Percentiles rank a stretch among this genome's conserved stretches.
These are phyloP conservation scores for Leccinum subrobustum DNA, from an alignment of 1,284 basidiomycete genomes.

Conservation along the genomic window DNA sequence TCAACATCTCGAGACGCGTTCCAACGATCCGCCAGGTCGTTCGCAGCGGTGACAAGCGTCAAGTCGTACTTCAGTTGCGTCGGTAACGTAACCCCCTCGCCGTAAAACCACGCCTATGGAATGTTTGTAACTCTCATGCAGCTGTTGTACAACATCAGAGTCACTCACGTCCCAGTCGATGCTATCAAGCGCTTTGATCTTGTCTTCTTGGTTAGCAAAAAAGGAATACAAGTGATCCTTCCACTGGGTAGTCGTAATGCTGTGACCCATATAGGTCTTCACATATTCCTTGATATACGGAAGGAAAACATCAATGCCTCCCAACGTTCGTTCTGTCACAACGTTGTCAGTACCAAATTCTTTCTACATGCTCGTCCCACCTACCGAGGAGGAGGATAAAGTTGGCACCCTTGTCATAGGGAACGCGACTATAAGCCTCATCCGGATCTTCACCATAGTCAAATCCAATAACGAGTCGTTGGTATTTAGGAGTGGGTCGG, in stretches of 20 bases:
- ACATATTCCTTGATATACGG: conserved; percentile 85
- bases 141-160: neutral
- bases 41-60: conserved; percentile 72
- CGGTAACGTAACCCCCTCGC: conserved; percentile 77
- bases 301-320: conserved; percentile 82
- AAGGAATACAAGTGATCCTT: conserved; percentile 83
- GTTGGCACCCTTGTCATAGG: conserved; percentile 33
- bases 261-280: conserved; percentile 76
- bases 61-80: conserved; percentile 84
- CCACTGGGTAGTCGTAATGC: conserved; percentile 90
- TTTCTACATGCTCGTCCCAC: neutral
- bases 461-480: conserved; percentile 83
- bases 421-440: conserved; percentile 30
- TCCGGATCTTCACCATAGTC: conserved; percentile 83
- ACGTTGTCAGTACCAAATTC: neutral
- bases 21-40: conserved; percentile 79
- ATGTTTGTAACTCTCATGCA: neutral
- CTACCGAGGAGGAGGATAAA: conserved; percentile 55
- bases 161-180: conserved; percentile 79
- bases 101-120: conserved; percentile 80
- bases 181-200: conserved; percentile 67
- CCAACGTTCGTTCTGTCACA: conserved; percentile 70
- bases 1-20: conserved; percentile 54
- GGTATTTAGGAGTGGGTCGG: conserved; percentile 67
- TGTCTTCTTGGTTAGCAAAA: conserved; percentile 63